Evolutionary conservation across 2,329 filamentous ascomycete genomes (phyloP).

Genomic region (Colletotrichum spaethianum): DNA sequence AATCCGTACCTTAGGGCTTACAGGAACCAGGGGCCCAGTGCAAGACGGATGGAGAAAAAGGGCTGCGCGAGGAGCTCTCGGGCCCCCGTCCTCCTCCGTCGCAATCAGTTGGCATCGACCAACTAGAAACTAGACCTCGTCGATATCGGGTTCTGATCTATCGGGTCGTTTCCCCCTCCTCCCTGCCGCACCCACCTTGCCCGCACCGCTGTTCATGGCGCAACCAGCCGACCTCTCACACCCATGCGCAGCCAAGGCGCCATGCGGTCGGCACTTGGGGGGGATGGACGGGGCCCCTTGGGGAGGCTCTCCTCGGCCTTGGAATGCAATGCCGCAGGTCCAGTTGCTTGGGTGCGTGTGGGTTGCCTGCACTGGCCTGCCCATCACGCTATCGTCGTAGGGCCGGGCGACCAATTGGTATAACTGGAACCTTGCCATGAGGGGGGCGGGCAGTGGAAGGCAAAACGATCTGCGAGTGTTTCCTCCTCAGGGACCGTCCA

Average conservation of each 20-base stretch:
- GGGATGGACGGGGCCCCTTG: background rate
- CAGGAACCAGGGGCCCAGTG: too few species aligned
- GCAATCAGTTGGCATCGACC: background rate
- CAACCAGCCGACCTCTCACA: background rate
- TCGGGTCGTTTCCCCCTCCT: background rate
- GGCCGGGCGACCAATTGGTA: background rate
- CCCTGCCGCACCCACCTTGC: background rate
- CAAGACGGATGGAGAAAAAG: too few species aligned
- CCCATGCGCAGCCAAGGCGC: conserved; percentile 11
- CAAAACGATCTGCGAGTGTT: conserved; percentile 10
- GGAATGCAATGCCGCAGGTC: background rate
- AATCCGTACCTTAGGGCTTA: too few species aligned
- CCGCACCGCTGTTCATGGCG: background rate
- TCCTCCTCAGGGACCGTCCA: background rate
- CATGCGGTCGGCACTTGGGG: conserved; percentile 14
- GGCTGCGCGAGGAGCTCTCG: background rate
- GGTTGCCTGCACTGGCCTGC: background rate
- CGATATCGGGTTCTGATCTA: background rate
- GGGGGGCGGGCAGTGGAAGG: conserved; percentile 5
- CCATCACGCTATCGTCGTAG: background rate
- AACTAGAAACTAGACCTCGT: too few species aligned
- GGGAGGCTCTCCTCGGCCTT: background rate
- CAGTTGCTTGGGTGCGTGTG: conserved; percentile 2
- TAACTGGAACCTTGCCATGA: background rate
- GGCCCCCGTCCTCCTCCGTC: background rate